Percentiles rank a stretch among this genome's conserved stretches.
Evolutionary conservation across 2,329 filamentous ascomycete genomes (phyloP).

Genomic region (Pseudocercospora pini-densiflorae): DNA sequence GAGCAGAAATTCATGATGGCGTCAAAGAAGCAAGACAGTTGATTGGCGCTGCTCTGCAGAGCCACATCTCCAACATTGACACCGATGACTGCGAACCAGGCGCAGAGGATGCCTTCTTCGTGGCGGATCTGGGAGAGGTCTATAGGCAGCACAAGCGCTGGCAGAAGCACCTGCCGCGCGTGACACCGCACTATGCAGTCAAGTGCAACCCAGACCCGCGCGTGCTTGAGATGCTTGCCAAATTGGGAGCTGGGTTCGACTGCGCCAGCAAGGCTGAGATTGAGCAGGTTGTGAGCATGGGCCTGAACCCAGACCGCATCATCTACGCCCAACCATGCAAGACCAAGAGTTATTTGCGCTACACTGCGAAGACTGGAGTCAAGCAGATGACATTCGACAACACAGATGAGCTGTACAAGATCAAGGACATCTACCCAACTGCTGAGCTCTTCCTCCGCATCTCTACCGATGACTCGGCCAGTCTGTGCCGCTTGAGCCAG

Average conservation of each 20-base stretch:
- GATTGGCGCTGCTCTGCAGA: slow-evolving; percentile 84
- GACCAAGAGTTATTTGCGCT: slow-evolving; percentile 96
- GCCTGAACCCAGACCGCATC: slow-evolving; percentile 85
- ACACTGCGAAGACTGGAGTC: slow-evolving; percentile 81
- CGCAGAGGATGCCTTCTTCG: slow-evolving; percentile 97
- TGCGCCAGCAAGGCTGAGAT: slow-evolving; percentile 98
- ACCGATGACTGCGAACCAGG: slow-evolving; percentile 86
- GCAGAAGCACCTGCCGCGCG: slow-evolving; percentile 90
- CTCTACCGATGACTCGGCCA: slow-evolving; percentile 92
- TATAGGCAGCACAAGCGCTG: slow-evolving; percentile 98
- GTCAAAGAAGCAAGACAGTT: slow-evolving; percentile 70
- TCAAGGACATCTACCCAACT: slow-evolving; percentile 85
- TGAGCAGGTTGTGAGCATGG: slow-evolving; percentile 82
- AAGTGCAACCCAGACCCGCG: slow-evolving; percentile 97
- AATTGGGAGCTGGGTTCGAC: slow-evolving; percentile 93
- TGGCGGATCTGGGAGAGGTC: slow-evolving; percentile 96
- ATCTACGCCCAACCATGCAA: slow-evolving; percentile 99
- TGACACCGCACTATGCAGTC: slow-evolving; percentile 98
- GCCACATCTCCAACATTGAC: slow-evolving; percentile 82
- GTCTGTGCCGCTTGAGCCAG: slow-evolving; percentile 91
- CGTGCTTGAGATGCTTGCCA: slow-evolving; percentile 84
- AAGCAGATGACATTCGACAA: slow-evolving; percentile 99
- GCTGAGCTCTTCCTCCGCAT: slow-evolving; percentile 95
- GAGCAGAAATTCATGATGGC: slow-evolving; percentile 50
- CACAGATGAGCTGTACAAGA: slow-evolving; percentile 96